A percentile compares a stretch with the other conserved stretches of the same genome.
These are phyloP conservation scores for Kwoniella botswanensis DNA, from an alignment of 768 basidiomycete species.

Conservation along the genomic window DNA sequence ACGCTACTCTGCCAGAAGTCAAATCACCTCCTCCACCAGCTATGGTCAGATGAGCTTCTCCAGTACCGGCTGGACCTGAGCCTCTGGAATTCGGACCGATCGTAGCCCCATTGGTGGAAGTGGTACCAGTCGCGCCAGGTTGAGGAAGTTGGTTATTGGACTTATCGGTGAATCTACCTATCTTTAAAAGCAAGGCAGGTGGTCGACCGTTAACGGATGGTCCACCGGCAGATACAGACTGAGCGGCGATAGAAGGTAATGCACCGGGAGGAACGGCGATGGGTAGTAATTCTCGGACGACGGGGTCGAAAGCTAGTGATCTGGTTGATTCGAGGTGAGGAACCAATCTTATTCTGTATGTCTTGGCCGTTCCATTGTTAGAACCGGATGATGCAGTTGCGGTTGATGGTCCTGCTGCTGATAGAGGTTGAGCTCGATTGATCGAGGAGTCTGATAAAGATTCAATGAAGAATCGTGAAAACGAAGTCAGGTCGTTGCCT, in stretches of 20 bases:
- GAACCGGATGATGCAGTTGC: neutral
- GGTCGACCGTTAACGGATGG: constrained; percentile 36
- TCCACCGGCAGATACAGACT: constrained; percentile 25
- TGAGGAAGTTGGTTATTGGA: constrained; percentile 54
- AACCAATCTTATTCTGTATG: constrained; percentile 87
- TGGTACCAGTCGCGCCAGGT: constrained; percentile 3
- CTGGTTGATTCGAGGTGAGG: constrained; percentile 91
- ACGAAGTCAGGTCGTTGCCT: neutral
- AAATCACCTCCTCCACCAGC: constrained; percentile 58
- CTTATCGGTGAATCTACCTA: constrained; percentile 90
- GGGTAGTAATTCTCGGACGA: constrained; percentile 75
- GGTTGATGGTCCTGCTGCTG: neutral
- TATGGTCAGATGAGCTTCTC: constrained; percentile 26
- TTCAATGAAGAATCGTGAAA: neutral
- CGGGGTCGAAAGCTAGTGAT: constrained; percentile 88
- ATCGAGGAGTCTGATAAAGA: neutral
- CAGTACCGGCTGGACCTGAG: constrained; percentile 19
- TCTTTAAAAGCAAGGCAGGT: constrained; percentile 65
- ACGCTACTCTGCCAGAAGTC: constrained; percentile 83
- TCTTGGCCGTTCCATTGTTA: constrained; percentile 29
- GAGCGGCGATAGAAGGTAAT: constrained; percentile 34
- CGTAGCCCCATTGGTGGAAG: constrained; percentile 42
- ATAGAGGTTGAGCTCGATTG: neutral
- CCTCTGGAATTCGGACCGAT: constrained; percentile 61
- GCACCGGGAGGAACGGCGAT: constrained; percentile 38